Conservation (phyloP, 805 yeast genomes). For the Saccharomycopsis sp. region DNA sequence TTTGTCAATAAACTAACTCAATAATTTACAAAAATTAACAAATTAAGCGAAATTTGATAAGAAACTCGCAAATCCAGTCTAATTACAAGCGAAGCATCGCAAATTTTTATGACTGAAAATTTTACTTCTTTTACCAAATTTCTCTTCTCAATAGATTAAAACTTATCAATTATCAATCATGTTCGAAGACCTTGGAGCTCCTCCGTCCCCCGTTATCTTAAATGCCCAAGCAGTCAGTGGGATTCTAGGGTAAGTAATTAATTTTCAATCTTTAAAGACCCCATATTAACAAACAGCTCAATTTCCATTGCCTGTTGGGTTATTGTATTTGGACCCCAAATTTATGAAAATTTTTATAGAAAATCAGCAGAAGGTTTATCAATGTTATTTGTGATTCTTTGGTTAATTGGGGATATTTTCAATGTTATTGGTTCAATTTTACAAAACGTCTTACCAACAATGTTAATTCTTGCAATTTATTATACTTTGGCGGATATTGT, state of each 20-base stretch:
- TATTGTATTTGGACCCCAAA: conserved; percentile 94
- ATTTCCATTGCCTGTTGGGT: conserved; percentile 97
- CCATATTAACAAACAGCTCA: conserved; percentile 33
- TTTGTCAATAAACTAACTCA: too few relatives aligned
- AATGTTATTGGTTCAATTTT: conserved; percentile 84
- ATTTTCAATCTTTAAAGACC: not conserved
- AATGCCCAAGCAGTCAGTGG: conserved; percentile 70
- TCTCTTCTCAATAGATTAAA: too few relatives aligned
- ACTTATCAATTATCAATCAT: too few relatives aligned
- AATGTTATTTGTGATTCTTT: conserved; percentile 70
- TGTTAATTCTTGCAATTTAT: conserved; percentile 86
- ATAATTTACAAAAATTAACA: too few relatives aligned
- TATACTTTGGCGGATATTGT: conserved; percentile 88
- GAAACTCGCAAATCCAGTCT: too few relatives aligned
- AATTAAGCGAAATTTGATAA: too few relatives aligned
- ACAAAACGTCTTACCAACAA: conserved; percentile 88
- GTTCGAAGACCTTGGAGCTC: conserved; percentile 28
- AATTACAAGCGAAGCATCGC: too few relatives aligned
- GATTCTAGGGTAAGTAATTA: conserved; percentile 42
- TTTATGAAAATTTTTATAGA: conserved; percentile 81
- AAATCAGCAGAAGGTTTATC: conserved; percentile 88
- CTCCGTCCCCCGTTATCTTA: conserved; percentile 55
- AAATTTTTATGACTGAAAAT: too few relatives aligned
- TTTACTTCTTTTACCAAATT: too few relatives aligned
- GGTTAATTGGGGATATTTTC: conserved; percentile 92